Evolutionary conservation across 768 basidiomycete species (phyloP).

Genomic region (Pulveroboletus sp.): DNA sequence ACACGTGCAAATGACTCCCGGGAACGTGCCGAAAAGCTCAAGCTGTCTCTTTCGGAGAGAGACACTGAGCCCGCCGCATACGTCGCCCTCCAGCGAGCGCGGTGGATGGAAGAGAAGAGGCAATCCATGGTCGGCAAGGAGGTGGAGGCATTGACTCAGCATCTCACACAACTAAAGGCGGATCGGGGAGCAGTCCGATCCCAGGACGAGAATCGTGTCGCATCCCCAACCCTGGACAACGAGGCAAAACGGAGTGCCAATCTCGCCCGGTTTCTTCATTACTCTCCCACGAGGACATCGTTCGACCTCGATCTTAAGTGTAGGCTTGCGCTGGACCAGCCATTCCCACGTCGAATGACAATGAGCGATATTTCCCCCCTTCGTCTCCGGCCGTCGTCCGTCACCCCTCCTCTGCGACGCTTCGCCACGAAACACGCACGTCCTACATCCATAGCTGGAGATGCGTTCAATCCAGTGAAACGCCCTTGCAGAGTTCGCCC

Average conservation of each 20-base stretch:
- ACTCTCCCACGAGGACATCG: constrained; percentile 33
- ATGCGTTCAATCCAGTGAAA: constrained; percentile 27
- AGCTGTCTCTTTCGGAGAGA: constrained; percentile 35
- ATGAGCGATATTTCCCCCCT: constrained; percentile 35
- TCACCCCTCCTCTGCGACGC: constrained; percentile 26
- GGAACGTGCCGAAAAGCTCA: constrained; percentile 40
- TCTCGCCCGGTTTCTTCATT: constrained; percentile 37
- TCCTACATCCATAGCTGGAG: constrained; percentile 24
- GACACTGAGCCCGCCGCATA: constrained; percentile 37
- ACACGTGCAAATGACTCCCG: constrained; percentile 44
- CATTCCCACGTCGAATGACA: constrained; percentile 33
- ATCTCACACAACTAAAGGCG: constrained; percentile 32
- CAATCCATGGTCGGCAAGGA: constrained; percentile 36
- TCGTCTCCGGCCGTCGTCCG: constrained; percentile 30
- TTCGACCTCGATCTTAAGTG: constrained; percentile 33
- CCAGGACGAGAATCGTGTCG: constrained; percentile 16
- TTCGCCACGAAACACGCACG: constrained; percentile 26
- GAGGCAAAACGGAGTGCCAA: constrained; percentile 34
- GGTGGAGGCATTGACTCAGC: constrained; percentile 34
- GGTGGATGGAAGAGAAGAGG: constrained; percentile 50
- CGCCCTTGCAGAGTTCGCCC: constrained; percentile 26
- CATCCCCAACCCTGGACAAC: constrained; percentile 16
- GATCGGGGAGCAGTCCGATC: constrained; percentile 17
- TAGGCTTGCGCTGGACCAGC: constrained; percentile 25
- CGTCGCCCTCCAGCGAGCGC: constrained; percentile 40